Base-by-base conservation (phyloP, 441 rosid species). In the Euphorbia celastroides region DNA sequence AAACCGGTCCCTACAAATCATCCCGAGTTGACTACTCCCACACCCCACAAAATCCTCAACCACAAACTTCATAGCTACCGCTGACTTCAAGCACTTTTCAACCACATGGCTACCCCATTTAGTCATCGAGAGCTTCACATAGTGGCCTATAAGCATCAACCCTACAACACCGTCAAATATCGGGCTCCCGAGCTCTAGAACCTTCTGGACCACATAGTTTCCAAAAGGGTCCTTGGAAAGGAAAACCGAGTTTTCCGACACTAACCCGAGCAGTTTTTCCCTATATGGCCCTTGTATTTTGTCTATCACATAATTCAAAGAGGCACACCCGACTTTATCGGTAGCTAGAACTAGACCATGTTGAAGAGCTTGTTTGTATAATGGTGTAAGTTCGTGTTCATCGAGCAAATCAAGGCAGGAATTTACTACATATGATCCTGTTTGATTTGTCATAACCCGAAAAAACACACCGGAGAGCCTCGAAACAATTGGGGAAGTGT, bases 81-180 rank as follows among this genome's bases (percentile, higher is more conserved):
- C 2, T 7, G 76, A 66, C 5, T 50, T 26, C 64, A 80, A 3
- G 65, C 78, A 66, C 57, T 57, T 60, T 30, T 80, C 79, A 1
- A 80, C 81, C 0, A 80, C 73, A 60, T 72, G 71, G n/a, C 83
- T 77, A 0, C 81, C 79, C 2, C 64, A 60, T 66, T 72, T 67
- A 41, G 41, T 66, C 46, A 55, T 19, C 17, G 82, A 75, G 5
- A 80, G 70, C 30, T 25, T 60, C 13, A 27, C 75, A 27, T 46
- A 78, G 32, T 63, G 55, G 14, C 73, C 81, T 32, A 27, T 51
- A 5, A 80, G 71, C 5, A 12, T 3, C 1, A 1, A 8, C 22
- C 70, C 66, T 16, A 77, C 70, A n/a, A 27, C 66, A n/a, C 19
- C 42, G 2, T 57, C 67, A 36, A 66, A 41, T 0, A 4, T 25